Conservation (phyloP, 2,329 filamentous ascomycete species). For the Microsporum ferrugineum region DNA sequence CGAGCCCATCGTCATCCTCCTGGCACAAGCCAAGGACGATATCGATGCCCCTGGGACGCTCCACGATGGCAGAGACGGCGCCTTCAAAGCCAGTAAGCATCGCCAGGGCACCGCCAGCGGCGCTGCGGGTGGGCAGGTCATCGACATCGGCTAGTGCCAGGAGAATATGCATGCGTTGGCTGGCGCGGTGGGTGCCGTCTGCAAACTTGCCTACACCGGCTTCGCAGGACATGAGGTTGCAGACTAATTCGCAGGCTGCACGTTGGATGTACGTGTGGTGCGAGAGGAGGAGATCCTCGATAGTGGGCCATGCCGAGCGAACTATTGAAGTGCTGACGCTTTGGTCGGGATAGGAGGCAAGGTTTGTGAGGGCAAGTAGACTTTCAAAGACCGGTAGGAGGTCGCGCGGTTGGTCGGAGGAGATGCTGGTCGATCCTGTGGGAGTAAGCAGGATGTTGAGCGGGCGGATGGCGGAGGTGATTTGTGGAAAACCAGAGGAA, state of each 20-base stretch:
- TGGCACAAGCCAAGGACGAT: slow-evolving; percentile 70
- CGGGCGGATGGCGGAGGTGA: slow-evolving; percentile 70
- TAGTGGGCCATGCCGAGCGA: slow-evolving; percentile 57
- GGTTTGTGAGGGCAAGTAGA: slow-evolving; percentile 83
- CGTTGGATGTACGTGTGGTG: slow-evolving; percentile 66
- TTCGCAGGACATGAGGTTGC: slow-evolving; percentile 56
- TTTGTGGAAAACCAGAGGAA: slow-evolving; percentile 56
- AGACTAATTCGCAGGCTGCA: slow-evolving; percentile 77
- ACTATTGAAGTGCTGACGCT: slow-evolving; percentile 57
- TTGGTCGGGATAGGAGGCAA: slow-evolving; percentile 53
- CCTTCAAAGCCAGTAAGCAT: slow-evolving; percentile 69
- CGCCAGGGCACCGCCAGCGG: slow-evolving; percentile 78
- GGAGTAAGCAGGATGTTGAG: slow-evolving; percentile 62
- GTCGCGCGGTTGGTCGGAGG: slow-evolving; percentile 50
- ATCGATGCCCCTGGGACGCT: slow-evolving; percentile 58
- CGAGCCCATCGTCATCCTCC: slow-evolving; percentile 47
- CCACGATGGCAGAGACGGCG: slow-evolving; percentile 59
- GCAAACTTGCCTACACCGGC: slow-evolving; percentile 37
- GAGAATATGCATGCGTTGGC: slow-evolving; percentile 67
- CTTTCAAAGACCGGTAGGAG: slow-evolving; percentile 83
- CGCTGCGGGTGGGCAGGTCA: slow-evolving; percentile 64
- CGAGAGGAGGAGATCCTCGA: slow-evolving; percentile 75
- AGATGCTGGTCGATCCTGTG: slow-evolving; percentile 45
- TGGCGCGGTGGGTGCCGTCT: slow-evolving; percentile 51
- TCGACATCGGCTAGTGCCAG: slow-evolving; percentile 80